Percentiles rank a stretch among this genome's conserved stretches.
phyloP scores from a whole-genome alignment of 345 rosid species.

The Eucalyptus cladocalyx region DNA sequence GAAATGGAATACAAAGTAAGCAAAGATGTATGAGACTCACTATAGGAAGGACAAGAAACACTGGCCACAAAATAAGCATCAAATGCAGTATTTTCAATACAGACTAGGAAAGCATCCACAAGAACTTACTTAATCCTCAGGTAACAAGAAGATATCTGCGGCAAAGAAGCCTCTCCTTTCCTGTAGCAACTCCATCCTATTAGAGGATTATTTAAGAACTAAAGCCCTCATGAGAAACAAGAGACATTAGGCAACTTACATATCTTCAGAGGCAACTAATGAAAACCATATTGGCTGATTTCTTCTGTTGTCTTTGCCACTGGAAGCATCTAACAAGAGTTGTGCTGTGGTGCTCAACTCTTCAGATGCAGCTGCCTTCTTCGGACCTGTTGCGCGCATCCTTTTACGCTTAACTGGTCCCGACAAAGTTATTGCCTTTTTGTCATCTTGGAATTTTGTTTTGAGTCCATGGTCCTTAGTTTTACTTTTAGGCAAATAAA shows the following conservation, averaged over 20 bases:
- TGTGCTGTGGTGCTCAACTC: slow-evolving; percentile 21
- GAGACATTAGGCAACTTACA: slow-evolving; percentile 27
- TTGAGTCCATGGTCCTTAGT: slow-evolving; percentile 28
- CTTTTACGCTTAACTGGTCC: slow-evolving; percentile 48
- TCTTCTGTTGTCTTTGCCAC: slow-evolving; percentile 22
- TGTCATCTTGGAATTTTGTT: slow-evolving; percentile 17
- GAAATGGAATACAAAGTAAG: neutral
- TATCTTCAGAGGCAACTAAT: slow-evolving; percentile 50
- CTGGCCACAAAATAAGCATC: neutral
- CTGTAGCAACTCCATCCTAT: slow-evolving; percentile 19
- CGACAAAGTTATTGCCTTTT: slow-evolving; percentile 17
- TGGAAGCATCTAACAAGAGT: slow-evolving; percentile 25
- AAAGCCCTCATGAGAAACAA: neutral
- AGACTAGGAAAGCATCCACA: neutral
- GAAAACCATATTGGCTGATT: slow-evolving; percentile 59
- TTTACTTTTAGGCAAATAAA: slow-evolving; percentile 17
- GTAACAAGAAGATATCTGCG: slow-evolving; percentile 58
- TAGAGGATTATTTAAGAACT: neutral
- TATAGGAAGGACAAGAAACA: neutral
- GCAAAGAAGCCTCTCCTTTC: slow-evolving; percentile 48
- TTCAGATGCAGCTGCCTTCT: slow-evolving; percentile 21
- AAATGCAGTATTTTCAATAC: neutral
- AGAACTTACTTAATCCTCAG: slow-evolving; percentile 68
- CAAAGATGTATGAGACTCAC: neutral
- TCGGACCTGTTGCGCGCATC: slow-evolving; percentile 18